Conservation (phyloP, 176 grass and related monocot genomes). For the Zea mays region DNA sequence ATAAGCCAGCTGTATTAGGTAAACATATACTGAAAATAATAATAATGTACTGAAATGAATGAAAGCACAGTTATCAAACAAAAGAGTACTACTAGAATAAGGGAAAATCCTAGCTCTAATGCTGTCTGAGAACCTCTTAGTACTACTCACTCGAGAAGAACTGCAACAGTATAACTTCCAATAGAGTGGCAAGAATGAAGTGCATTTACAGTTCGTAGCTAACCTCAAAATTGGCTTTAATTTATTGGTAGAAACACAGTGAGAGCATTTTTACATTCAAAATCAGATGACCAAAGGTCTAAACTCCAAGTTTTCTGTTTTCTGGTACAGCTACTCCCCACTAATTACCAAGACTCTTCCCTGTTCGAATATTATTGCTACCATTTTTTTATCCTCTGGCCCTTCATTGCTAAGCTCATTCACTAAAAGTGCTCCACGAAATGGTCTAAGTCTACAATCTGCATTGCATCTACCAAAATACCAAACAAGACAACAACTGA, state of each 20-base stretch:
- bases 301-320: constrained; percentile 14
- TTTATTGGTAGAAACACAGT: constrained; percentile 11
- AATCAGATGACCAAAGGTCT: background rate
- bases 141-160: constrained; percentile 12
- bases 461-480: background rate
- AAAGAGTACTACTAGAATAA: constrained; percentile 25
- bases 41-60: constrained; percentile 44
- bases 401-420: constrained; percentile 16
- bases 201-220: background rate
- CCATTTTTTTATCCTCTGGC: background rate
- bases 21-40: constrained; percentile 46
- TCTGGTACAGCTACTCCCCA: background rate
- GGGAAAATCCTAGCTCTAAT: constrained; percentile 6
- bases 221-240: constrained; percentile 16
- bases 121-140: background rate
- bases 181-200: constrained; percentile 3
- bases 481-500: background rate
- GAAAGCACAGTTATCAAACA: constrained; percentile 1
- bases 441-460: background rate
- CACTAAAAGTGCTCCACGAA: background rate
- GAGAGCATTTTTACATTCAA: background rate
- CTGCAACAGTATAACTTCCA: constrained; percentile 7
- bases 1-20: constrained; percentile 65
- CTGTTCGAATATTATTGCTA: background rate
- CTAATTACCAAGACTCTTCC: background rate